Base-by-base conservation (phyloP, 805 yeast genomes). In the Metschnikowia bowlesiae region DNA sequence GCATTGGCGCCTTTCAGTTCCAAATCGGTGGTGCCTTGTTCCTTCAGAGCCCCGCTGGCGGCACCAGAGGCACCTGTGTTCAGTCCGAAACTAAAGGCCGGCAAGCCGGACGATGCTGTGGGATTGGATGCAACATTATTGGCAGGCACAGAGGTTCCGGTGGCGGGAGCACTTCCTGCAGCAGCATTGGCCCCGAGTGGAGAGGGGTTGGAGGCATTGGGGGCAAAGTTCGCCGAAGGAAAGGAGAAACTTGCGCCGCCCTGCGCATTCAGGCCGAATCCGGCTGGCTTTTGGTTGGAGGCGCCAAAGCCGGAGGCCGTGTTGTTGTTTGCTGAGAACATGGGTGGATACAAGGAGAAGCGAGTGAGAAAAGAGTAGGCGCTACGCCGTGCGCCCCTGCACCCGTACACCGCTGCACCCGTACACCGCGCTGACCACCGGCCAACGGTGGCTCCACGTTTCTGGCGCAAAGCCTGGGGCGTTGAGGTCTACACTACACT, bases 281-380 rank as follows among this genome's bases (percentile, higher is more conserved):
- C 13, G 14, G 28, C 16, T 9, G 46, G 26, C 33, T 29, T 43
- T 29, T 13, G 44, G 35, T 14, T 14, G 8, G 18, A 28, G 29
- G 16, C 18, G 11, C 46, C 42, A 39, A 50, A 49, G 4, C 48
- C 29, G 14, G 47, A 18, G 10, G 33, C 35, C 18, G 16, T 37
- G 8, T 48, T 33, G 44, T 41, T 53, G 37, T 29, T 40, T 14
- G 52, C 29, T 39, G 52, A 53, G 33, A 53, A 52, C 56, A 52
- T 52, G 39, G 14, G 18, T 41, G 26, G 37, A 33, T 42, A 10
- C 8, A 9, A 33, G 22, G 38, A 14, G n/a, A 22, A 32, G 31
- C 31, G 37, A 32, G 8, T 32, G 45, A 42, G 45, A 42, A 42
- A 42, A 42, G 43, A 14, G 14, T 40, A 6, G 13, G 30, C 13